These are phyloP conservation scores for Russula lepida DNA, from an alignment of 768 basidiomycete genomes.

Conservation along the genomic window DNA sequence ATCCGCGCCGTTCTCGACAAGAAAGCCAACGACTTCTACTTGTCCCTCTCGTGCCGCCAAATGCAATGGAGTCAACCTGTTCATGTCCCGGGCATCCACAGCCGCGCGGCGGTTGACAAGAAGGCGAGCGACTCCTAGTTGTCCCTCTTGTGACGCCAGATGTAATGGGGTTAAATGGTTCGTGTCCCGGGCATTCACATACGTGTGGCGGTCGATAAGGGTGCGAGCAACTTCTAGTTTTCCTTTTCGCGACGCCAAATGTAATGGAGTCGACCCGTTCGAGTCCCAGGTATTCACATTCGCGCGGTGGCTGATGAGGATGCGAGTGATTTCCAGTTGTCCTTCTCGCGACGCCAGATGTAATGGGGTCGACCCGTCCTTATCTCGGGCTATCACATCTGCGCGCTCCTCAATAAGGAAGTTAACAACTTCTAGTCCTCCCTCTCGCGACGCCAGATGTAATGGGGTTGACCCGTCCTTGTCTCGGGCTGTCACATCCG, in stretches of 20 bases:
- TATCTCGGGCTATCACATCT: background rate
- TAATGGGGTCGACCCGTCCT: too few relatives aligned
- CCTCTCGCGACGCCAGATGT: background rate
- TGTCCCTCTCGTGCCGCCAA: background rate
- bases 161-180: background rate
- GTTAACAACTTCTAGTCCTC: background rate
- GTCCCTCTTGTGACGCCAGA: background rate
- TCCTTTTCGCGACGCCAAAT: too few relatives aligned
- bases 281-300: background rate
- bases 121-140: background rate
- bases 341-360: too few relatives aligned
- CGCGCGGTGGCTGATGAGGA: background rate
- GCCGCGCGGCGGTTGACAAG: background rate
- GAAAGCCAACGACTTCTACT: background rate
- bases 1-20: background rate
- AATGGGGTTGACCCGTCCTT: background rate
- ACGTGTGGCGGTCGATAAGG: background rate
- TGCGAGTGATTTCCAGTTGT: too few relatives aligned
- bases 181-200: background rate
- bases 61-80: background rate
- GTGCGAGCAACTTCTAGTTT: too few relatives aligned
- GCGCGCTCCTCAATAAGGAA: background rate
- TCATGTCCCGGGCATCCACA: background rate
- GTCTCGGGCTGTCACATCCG: background rate
- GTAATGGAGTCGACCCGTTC: too few relatives aligned